phyloP scores from a whole-genome alignment of 1,284 basidiomycete genomes.

The Apiotrichum siamense region DNA sequence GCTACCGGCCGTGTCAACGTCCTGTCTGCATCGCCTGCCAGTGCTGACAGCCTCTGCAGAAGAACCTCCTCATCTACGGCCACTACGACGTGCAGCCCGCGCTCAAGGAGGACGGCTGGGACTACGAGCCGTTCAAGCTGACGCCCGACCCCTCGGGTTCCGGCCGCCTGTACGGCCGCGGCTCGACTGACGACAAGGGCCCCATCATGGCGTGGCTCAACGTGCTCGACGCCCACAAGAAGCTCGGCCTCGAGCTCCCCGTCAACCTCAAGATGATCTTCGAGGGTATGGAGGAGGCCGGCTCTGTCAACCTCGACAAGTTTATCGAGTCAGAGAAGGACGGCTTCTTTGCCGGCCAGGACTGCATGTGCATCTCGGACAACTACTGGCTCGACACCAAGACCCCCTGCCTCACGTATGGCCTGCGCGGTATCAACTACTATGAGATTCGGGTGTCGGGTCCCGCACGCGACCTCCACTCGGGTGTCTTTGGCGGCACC shows the following conservation, averaged over 20 bases:
- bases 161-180: slow-evolving; percentile 70
- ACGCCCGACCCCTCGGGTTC: slow-evolving; percentile 54
- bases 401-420: slow-evolving; percentile 50
- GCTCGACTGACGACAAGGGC: slow-evolving; percentile 89
- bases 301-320: slow-evolving; percentile 87
- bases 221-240: slow-evolving; percentile 78
- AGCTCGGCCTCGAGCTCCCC: slow-evolving; percentile 69
- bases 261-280: slow-evolving; percentile 94
- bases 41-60: slow-evolving; percentile 47
- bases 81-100: slow-evolving; percentile 59
- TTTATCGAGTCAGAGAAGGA: slow-evolving; percentile 75
- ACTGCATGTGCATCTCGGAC: slow-evolving; percentile 82
- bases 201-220: slow-evolving; percentile 92
- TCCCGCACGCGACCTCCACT: slow-evolving; percentile 85
- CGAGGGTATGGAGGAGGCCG: slow-evolving; percentile 98
- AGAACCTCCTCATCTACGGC: slow-evolving; percentile 87
- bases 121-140: slow-evolving; percentile 83
- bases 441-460: slow-evolving; percentile 79
- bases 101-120: slow-evolving; percentile 78
- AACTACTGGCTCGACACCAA: slow-evolving; percentile 51
- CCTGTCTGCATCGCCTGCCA: neutral
- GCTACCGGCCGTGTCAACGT: too few species aligned
- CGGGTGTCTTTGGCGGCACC: slow-evolving; percentile 78
- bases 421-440: slow-evolving; percentile 76
- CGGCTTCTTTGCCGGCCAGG: slow-evolving; percentile 82